A percentile compares a stretch with the other conserved stretches of the same genome.
phyloP scores from a whole-genome alignment of 164 flowering plant species.

The Hamamelis virginiana region DNA sequence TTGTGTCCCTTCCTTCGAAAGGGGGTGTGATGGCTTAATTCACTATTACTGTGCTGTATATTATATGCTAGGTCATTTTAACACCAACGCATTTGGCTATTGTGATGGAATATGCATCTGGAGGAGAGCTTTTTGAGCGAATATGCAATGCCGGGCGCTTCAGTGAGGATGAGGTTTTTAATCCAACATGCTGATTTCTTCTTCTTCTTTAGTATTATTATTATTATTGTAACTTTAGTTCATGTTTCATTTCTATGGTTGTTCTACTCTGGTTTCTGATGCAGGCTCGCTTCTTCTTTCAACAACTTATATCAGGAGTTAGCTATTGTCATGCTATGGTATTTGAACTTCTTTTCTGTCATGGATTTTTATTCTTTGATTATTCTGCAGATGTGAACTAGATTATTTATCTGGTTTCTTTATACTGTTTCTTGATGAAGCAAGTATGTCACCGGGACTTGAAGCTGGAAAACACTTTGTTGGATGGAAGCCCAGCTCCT shows the following conservation, averaged over 20 bases:
- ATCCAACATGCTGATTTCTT: slow-evolving; percentile 1
- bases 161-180: slow-evolving; percentile 71
- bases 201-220: no score
- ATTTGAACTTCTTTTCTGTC: slow-evolving; percentile 12
- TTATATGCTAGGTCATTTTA: slow-evolving; percentile 48
- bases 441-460: slow-evolving; percentile 77
- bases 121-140: slow-evolving; percentile 76
- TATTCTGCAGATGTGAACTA: not conserved
- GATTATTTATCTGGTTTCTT: slow-evolving; percentile 6
- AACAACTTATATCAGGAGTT: slow-evolving; percentile 75
- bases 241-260: not conserved
- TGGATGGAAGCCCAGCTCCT: slow-evolving; percentile 81
- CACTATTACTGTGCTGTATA: not conserved
- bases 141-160: slow-evolving; percentile 74
- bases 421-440: slow-evolving; percentile 32
- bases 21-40: not conserved
- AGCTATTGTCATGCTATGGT: slow-evolving; percentile 79
- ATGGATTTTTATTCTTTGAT: not conserved
- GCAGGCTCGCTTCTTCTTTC: slow-evolving; percentile 77
- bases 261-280: slow-evolving; percentile 7
- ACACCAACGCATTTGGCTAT: slow-evolving; percentile 82
- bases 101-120: slow-evolving; percentile 90
- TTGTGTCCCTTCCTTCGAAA: not conserved
- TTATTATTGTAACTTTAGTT: not conserved
- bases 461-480: slow-evolving; percentile 71